Conservation (phyloP, 164 flowering plant species). For the Magnolia sinica region DNA sequence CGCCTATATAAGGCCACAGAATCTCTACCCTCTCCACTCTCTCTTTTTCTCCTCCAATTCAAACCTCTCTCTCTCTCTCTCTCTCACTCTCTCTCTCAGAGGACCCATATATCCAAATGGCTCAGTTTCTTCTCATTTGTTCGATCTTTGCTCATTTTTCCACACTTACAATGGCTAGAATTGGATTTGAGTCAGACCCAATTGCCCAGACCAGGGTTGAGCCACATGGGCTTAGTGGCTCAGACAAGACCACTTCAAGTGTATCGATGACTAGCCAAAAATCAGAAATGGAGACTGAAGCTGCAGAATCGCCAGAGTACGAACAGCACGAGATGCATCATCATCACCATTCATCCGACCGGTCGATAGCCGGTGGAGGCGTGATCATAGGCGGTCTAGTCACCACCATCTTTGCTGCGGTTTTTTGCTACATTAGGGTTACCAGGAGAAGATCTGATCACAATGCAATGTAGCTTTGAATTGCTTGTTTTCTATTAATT, state of each 20-base stretch:
- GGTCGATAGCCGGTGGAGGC: slow-evolving; percentile 13
- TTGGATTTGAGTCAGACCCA: not conserved
- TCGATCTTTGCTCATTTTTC: not conserved
- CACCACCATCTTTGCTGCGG: slow-evolving; percentile 3
- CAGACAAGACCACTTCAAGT: not conserved
- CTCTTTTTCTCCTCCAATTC: not conserved
- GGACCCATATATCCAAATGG: not conserved
- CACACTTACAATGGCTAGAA: not conserved
- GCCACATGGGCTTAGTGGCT: not conserved
- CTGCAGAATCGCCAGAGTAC: slow-evolving; percentile 7
- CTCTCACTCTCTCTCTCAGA: not conserved
- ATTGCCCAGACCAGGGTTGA: not conserved
- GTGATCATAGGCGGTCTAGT: slow-evolving; percentile 19
- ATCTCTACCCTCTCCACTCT: too few relatives aligned
- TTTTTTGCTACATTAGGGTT: slow-evolving; percentile 15
- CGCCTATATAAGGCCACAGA: not conserved
- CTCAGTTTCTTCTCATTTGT: not conserved
- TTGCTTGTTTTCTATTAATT: too few relatives aligned
- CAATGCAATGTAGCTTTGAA: too few relatives aligned
- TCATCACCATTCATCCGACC: slow-evolving; percentile 4
- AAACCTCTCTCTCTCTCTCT: not conserved
- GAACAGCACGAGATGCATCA: slow-evolving; percentile 10
- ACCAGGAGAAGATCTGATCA: slow-evolving; percentile 3
- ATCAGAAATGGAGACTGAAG: not conserved
- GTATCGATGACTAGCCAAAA: not conserved